phyloP scores from a whole-genome alignment of 345 rosid species.

The Populus tremula region DNA sequence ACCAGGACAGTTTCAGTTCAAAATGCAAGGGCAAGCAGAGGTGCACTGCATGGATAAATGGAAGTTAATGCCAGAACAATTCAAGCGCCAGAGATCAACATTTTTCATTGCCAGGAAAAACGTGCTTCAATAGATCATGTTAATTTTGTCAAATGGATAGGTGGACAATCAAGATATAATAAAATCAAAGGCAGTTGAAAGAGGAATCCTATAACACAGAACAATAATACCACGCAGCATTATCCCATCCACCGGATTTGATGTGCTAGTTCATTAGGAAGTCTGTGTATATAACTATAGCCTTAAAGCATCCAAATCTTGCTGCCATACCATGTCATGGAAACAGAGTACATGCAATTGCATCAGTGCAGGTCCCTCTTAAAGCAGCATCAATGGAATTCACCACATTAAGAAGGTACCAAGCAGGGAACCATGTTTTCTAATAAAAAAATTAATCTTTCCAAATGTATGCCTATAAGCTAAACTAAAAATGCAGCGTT shows the following conservation, averaged over 20 bases:
- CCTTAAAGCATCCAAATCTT: neutral
- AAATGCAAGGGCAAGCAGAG: neutral
- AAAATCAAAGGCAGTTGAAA: neutral
- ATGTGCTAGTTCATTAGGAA: neutral
- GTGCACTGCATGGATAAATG: neutral
- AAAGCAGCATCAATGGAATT: neutral
- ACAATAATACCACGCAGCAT: neutral
- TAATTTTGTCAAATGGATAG: neutral
- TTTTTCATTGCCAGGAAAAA: neutral
- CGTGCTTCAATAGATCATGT: neutral
- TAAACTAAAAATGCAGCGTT: too few relatives aligned
- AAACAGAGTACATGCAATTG: neutral
- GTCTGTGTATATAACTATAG: neutral
- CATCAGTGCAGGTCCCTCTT: neutral
- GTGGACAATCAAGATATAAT: neutral
- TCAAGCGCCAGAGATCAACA: neutral
- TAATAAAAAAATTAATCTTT: neutral
- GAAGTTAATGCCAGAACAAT: slow-evolving; percentile 7
- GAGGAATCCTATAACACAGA: too few relatives aligned
- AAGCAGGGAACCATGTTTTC: neutral
- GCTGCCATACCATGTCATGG: neutral
- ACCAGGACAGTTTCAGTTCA: too few relatives aligned
- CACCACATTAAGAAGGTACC: neutral
- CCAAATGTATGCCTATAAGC: too few relatives aligned
- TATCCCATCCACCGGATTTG: neutral